Percentiles rank a stretch among this genome's conserved stretches.
Evolutionary conservation across 2,329 filamentous ascomycete species (phyloP).

Genomic region (Sodiomyces alkalinus): DNA sequence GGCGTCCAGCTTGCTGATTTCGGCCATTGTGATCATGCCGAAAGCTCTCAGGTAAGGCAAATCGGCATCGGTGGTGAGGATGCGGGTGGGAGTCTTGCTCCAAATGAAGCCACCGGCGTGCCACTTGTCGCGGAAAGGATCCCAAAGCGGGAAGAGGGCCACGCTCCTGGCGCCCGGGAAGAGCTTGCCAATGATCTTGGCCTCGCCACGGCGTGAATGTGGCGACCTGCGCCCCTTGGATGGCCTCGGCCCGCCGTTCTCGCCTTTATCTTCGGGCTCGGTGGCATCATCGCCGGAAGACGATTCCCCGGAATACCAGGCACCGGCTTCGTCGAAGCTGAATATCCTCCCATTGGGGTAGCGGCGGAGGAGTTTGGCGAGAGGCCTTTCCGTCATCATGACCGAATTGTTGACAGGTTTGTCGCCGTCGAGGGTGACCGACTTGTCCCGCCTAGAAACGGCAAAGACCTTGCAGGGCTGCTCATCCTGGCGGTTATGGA

Average conservation of each 20-base stretch:
- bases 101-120: conserved; percentile 24
- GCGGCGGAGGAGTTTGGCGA: conserved; percentile 24
- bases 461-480: conserved; percentile 19
- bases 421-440: conserved; percentile 15
- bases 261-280: conserved; percentile 4
- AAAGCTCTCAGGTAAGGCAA: conserved; percentile 27
- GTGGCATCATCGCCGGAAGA: conserved; percentile 8
- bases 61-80: conserved; percentile 9
- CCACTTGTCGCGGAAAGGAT: conserved; percentile 17
- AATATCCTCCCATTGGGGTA: conserved; percentile 33
- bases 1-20: conserved; percentile 29
- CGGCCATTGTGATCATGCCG: conserved; percentile 38
- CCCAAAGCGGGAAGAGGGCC: conserved; percentile 21
- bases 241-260: background rate
- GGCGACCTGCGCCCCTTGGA: conserved; percentile 3
- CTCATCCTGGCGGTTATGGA: conserved; percentile 3
- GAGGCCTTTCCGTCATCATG: conserved; percentile 21
- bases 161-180: conserved; percentile 24
- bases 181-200: conserved; percentile 16
- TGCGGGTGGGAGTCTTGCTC: conserved; percentile 18
- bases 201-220: conserved; percentile 12
- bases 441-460: conserved; percentile 17
- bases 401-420: conserved; percentile 5
- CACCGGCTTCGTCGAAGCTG: conserved; percentile 23
- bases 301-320: conserved; percentile 16